Evolutionary conservation across 805 yeast species (phyloP).

Genomic region (Teunomyces tritomae): DNA sequence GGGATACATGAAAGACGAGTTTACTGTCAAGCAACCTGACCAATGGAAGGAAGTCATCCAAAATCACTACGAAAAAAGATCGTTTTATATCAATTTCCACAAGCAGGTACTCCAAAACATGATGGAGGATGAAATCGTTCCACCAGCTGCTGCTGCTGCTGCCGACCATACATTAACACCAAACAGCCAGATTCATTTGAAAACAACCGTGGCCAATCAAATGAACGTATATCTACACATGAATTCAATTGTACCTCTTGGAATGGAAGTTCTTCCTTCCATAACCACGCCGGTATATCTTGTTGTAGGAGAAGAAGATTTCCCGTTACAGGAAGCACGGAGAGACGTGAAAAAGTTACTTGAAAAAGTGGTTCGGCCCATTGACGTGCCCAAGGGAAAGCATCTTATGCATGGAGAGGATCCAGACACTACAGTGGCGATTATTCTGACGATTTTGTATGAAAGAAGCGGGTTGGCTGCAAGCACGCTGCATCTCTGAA

Average conservation of each 20-base stretch:
- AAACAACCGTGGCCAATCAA: neutral
- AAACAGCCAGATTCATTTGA: neutral
- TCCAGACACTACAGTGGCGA: neutral
- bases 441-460: neutral
- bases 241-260: neutral
- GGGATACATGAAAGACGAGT: slow-evolving; percentile 2
- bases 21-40: neutral
- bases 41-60: neutral
- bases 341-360: neutral
- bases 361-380: neutral
- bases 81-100: neutral
- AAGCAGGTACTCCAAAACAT: neutral
- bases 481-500: too few species aligned
- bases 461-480: neutral
- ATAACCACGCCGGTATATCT: neutral
- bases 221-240: slow-evolving; percentile 1
- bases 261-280: neutral
- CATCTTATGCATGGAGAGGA: slow-evolving; percentile 1
- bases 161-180: neutral
- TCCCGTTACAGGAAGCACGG: neutral
- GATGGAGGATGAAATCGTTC: slow-evolving; percentile 2
- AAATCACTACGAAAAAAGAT: neutral
- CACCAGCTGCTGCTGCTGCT: neutral
- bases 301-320: neutral
- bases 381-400: neutral